Evolutionary conservation across 1,284 basidiomycete genomes (phyloP), one percentile per base, ranked within the genome.

Genomic region (Gastroboletus turbinatus): DNA sequence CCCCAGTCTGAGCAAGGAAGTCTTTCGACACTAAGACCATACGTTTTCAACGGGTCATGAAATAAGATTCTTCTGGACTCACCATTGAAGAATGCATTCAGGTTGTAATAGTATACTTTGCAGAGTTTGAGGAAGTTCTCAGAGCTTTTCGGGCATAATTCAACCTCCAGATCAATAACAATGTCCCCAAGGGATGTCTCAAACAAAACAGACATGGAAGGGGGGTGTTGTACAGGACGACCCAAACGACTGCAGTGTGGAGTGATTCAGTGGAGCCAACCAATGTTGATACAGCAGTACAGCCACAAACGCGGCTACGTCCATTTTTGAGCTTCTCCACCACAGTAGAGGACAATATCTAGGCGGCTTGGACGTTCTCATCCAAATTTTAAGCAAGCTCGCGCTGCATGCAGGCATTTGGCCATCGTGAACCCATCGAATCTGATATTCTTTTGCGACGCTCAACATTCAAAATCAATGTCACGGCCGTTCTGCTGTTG

Each of bases 41-140:
- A 39, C 38, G 29, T 48, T 40, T 45, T 51, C 43, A 57, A 46
- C 16, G 10, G 35, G 17, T 50, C 29, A 73, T 17, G 29, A 45
- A 50, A 46, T 5, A 29, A n/a, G n/a, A n/a, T n/a, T 14, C 5
- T 17, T 10, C 3, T n/a, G 16, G 29, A 57, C 86, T 54, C 60
- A 94, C 94, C 92, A 75, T 98, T 97, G 81, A 97, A 97, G 78
- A 99, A 98, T 0, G 94, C 92, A 71, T 94, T 92, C 61, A 97
- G 77, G 71, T 94, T 96, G 79, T 97, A 98, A 72, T 96, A 96
- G 73, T 98, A 97, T 59, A 92, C 80, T 77, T 96, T 96, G 77
- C 95, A 98, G 52, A 99, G 81, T 73, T 99, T 98, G 60, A 99
- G 83, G 70, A 98, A 98, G 80, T 98, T 99, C 72, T 92, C 84